A percentile compares a stretch with the other conserved stretches of the same genome.
Conservation (phyloP, 768 basidiomycete species). For the Phylloporus sp. region DNA sequence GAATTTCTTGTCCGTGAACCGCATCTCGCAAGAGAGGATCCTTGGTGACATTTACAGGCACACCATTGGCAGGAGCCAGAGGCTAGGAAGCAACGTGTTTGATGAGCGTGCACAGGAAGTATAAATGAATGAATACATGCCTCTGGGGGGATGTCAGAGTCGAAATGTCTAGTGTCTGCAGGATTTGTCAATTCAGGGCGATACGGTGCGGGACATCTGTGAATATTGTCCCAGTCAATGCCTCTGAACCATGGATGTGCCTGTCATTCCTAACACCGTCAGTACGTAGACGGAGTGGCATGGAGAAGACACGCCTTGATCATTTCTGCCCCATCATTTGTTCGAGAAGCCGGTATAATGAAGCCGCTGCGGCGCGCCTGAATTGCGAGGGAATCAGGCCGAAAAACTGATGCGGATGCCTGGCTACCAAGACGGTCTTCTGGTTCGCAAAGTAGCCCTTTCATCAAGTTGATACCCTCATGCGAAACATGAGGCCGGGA, state of each 20-base stretch:
- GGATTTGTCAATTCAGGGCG: slow-evolving; percentile 76
- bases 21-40: slow-evolving; percentile 88
- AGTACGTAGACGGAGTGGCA: slow-evolving; percentile 15
- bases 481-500: slow-evolving; percentile 77
- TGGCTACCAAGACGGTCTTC: slow-evolving; percentile 90
- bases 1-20: slow-evolving; percentile 78
- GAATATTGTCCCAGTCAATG: slow-evolving; percentile 87
- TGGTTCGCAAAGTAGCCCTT: slow-evolving; percentile 88
- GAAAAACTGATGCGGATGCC: slow-evolving; percentile 57
- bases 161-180: slow-evolving; percentile 93
- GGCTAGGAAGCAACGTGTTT: slow-evolving; percentile 52
- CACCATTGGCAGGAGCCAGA: slow-evolving; percentile 84
- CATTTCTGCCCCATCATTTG: slow-evolving; percentile 80
- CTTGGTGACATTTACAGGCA: slow-evolving; percentile 76
- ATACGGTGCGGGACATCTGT: slow-evolving; percentile 82
- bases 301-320: slow-evolving; percentile 63
- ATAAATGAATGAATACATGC: slow-evolving; percentile 43
- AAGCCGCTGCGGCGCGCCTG: slow-evolving; percentile 75
- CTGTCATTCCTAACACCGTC: slow-evolving; percentile 36
- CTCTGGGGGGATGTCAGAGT: slow-evolving; percentile 90
- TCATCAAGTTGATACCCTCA: slow-evolving; percentile 85
- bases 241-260: slow-evolving; percentile 88
- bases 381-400: slow-evolving; percentile 75
- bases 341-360: slow-evolving; percentile 46
- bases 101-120: slow-evolving; percentile 23